A percentile compares a stretch with the other conserved stretches of the same genome.
phyloP scores from a whole-genome alignment of 139 green algal genomes.

The Picochlorum sp. region DNA sequence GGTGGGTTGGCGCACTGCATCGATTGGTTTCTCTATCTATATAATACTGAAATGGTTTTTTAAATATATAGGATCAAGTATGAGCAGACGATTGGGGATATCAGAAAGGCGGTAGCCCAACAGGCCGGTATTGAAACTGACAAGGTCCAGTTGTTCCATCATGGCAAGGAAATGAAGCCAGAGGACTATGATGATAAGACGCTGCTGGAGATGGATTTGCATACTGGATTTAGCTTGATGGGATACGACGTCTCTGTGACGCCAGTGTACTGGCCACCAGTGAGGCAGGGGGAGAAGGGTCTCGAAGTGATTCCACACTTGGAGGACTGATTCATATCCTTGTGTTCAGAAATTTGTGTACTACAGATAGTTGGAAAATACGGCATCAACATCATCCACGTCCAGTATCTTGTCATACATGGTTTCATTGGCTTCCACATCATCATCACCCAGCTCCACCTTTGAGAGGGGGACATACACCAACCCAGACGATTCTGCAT shows the following conservation, averaged over 20 bases:
- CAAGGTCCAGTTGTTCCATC: constrained; percentile 63
- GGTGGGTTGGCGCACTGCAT: constrained; percentile 20
- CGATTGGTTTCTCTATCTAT: not conserved
- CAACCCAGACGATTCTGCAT: constrained; percentile 15
- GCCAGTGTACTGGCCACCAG: constrained; percentile 63
- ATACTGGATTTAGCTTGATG: constrained; percentile 70
- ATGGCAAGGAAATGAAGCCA: constrained; percentile 54
- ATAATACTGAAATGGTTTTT: not conserved
- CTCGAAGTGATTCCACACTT: constrained; percentile 30
- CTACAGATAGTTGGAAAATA: constrained; percentile 59
- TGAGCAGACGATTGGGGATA: constrained; percentile 57
- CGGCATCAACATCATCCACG: constrained; percentile 87
- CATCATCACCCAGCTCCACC: constrained; percentile 25
- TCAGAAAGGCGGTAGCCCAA: constrained; percentile 36
- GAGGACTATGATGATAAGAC: constrained; percentile 48
- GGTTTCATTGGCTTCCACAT: constrained; percentile 58
- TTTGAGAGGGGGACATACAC: constrained; percentile 25
- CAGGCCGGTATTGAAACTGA: constrained; percentile 40
- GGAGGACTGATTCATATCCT: constrained; percentile 1
- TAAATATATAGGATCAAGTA: constrained; percentile 48
- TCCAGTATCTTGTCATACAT: constrained; percentile 77
- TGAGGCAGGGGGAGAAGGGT: constrained; percentile 48
- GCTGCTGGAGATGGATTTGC: constrained; percentile 65
- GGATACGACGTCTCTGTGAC: constrained; percentile 57
- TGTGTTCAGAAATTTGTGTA: constrained; percentile 18